Conservation (phyloP, 2,329 filamentous ascomycete genomes). For the Elsinoe fawcettii region DNA sequence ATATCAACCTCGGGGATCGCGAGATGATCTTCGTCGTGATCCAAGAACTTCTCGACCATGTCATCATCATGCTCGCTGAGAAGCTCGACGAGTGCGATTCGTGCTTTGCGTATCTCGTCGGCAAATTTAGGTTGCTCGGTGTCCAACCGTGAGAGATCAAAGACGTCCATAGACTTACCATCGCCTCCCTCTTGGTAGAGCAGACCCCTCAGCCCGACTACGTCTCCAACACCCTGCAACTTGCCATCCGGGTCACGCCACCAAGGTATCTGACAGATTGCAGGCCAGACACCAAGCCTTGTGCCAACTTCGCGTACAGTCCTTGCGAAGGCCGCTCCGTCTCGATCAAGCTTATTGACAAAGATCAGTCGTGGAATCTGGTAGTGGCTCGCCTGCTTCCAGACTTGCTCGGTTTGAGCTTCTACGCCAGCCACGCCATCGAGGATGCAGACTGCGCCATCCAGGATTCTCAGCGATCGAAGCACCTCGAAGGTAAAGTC, state of each 20-base stretch:
- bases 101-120: conserved; percentile 65
- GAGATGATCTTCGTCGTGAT: conserved; percentile 64
- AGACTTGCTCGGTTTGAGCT: conserved; percentile 94
- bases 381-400: conserved; percentile 81
- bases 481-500: conserved; percentile 97
- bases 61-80: conserved; percentile 82
- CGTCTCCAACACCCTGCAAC: conserved; percentile 78
- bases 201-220: conserved; percentile 66
- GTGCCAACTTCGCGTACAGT: conserved; percentile 80
- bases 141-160: conserved; percentile 48
- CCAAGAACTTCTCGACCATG: conserved; percentile 77
- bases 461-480: conserved; percentile 76
- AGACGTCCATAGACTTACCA: conserved; percentile 48
- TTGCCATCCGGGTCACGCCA: conserved; percentile 66
- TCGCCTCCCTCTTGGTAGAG: conserved; percentile 62
- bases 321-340: conserved; percentile 71
- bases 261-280: conserved; percentile 93
- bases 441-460: conserved; percentile 86
- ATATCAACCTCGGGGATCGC: conserved; percentile 59
- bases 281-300: conserved; percentile 73
- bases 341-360: conserved; percentile 78
- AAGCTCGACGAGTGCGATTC: conserved; percentile 69
- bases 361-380: conserved; percentile 74
- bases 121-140: conserved; percentile 44
- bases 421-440: conserved; percentile 92